Conservation (phyloP, 2,329 filamentous ascomycete genomes). For the Pseudopyrenochaeta lycopersici region DNA sequence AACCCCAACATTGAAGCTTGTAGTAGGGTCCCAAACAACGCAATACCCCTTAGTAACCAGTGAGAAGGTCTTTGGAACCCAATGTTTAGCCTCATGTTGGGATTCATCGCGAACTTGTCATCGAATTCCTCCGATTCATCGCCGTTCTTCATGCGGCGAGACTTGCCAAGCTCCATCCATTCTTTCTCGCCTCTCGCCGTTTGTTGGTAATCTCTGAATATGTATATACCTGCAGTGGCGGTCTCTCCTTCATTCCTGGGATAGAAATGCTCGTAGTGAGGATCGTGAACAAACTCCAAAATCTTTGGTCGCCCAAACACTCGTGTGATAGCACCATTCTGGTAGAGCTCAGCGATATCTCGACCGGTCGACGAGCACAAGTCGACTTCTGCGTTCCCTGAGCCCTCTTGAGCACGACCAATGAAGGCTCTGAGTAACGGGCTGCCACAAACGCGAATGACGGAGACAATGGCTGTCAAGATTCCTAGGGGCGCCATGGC, state of each 20-base stretch:
- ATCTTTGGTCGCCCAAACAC: too few species aligned
- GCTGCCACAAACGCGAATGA: conserved; percentile 40
- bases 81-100: conserved; percentile 32
- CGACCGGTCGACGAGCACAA: conserved; percentile 17
- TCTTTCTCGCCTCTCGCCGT: too few species aligned
- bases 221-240: too few species aligned
- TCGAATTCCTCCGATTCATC: too few species aligned
- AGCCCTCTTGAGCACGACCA: conserved; percentile 26
- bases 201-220: too few species aligned
- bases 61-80: conserved; percentile 15
- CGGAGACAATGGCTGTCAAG: conserved; percentile 48
- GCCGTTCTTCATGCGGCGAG: too few species aligned
- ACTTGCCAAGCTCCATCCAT: too few species aligned
- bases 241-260: too few species aligned
- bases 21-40: conserved; percentile 12
- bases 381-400: not conserved
- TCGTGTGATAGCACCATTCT: too few species aligned
- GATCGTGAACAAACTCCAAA: too few species aligned
- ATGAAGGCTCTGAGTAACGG: conserved; percentile 50
- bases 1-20: conserved; percentile 11
- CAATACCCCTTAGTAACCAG: conserved; percentile 14
- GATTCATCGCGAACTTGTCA: conserved; percentile 5
- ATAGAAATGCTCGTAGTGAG: too few species aligned
- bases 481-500: conserved; percentile 52
- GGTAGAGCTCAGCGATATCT: too few species aligned